A percentile compares a stretch with the other conserved stretches of the same genome.
Conservation (phyloP, 2,329 filamentous ascomycete species). For the Ceratocystis lukuohia region DNA sequence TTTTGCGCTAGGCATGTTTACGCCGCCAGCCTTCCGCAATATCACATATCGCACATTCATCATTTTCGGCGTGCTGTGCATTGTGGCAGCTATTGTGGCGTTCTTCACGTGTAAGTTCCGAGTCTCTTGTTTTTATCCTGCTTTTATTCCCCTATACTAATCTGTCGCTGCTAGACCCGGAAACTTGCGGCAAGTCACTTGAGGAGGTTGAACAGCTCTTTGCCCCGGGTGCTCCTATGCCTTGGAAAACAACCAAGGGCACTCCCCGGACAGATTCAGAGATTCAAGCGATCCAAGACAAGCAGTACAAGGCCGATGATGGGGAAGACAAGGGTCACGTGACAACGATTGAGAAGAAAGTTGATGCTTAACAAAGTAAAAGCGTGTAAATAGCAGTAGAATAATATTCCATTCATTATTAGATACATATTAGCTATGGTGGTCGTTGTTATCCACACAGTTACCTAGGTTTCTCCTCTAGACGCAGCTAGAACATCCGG, state of each 20-base stretch:
- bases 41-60: slow-evolving; percentile 27
- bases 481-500: slow-evolving; percentile 10
- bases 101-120: slow-evolving; percentile 26
- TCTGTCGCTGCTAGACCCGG: slow-evolving; percentile 24
- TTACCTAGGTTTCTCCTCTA: not conserved
- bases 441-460: not conserved
- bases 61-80: slow-evolving; percentile 31
- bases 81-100: slow-evolving; percentile 32
- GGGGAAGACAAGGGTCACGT: slow-evolving; percentile 17
- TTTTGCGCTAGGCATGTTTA: slow-evolving; percentile 30
- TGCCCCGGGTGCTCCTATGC: slow-evolving; percentile 24
- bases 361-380: not conserved
- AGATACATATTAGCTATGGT: not conserved
- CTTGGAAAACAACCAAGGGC: slow-evolving; percentile 30
- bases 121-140: not conserved
- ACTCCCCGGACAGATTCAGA: slow-evolving; percentile 23
- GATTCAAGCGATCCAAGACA: slow-evolving; percentile 24
- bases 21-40: slow-evolving; percentile 29
- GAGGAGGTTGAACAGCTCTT: slow-evolving; percentile 31
- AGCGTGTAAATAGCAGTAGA: not conserved
- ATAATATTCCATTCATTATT: slow-evolving; percentile 5
- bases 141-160: not conserved
- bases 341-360: not conserved
- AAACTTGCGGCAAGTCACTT: slow-evolving; percentile 31
- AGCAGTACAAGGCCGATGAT: slow-evolving; percentile 19